Percentiles rank a stretch among this genome's conserved stretches.
Evolutionary conservation across 1,284 basidiomycete species (phyloP).

Genomic region (Rhodotorula sp.): DNA sequence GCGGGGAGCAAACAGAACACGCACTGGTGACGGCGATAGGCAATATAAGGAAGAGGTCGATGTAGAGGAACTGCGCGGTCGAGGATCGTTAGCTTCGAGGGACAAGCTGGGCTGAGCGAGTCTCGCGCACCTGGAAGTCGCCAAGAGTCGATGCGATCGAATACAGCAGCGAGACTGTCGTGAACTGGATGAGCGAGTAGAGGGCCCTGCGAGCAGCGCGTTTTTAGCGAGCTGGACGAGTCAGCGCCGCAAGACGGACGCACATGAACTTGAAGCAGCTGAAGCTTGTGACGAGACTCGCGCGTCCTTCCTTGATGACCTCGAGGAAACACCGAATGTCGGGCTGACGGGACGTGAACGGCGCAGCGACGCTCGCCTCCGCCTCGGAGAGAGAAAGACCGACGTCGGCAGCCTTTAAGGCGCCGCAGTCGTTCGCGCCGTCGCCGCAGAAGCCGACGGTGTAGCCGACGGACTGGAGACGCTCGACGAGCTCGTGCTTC

Average conservation of each 20-base stretch:
- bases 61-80: constrained; percentile 80
- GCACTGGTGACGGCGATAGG: constrained; percentile 91
- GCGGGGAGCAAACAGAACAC: constrained; percentile 45
- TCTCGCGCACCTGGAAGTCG: constrained; percentile 81
- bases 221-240: not conserved
- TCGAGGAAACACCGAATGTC: constrained; percentile 97
- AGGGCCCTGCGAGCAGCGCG: constrained; percentile 62
- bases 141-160: constrained; percentile 94
- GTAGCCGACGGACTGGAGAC: constrained; percentile 88
- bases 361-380: constrained; percentile 98
- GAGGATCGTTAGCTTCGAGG: constrained; percentile 4
- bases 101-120: constrained; percentile 1
- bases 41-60: constrained; percentile 96
- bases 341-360: constrained; percentile 89
- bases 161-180: constrained; percentile 82
- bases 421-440: constrained; percentile 98
- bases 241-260: too few relatives aligned
- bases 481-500: constrained; percentile 97
- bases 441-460: constrained; percentile 98
- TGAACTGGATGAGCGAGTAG: constrained; percentile 84
- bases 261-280: constrained; percentile 99
- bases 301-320: constrained; percentile 86
- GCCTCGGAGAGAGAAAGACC: constrained; percentile 96
- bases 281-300: constrained; percentile 94
- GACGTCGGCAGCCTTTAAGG: constrained; percentile 96